Percentiles rank a stretch among this genome's conserved stretches.
phyloP scores from a whole-genome alignment of 805 yeast species.

The Candida schatavii region DNA sequence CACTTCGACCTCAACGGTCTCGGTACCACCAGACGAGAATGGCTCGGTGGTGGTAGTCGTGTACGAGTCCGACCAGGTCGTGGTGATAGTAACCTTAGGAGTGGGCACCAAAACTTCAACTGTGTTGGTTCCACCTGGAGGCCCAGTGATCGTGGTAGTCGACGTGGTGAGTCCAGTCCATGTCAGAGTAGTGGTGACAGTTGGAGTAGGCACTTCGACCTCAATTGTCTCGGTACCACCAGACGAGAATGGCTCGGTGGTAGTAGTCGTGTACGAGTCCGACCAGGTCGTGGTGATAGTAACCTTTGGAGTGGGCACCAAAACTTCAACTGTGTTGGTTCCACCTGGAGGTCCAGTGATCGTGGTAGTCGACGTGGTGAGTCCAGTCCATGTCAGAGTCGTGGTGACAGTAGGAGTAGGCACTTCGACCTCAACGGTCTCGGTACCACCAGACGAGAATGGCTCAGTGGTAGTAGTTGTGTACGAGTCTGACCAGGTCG shows the following conservation, averaged over 20 bases:
- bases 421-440: slow-evolving; percentile 20
- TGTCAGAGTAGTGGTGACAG: background rate
- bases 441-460: slow-evolving; percentile 10
- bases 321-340: slow-evolving; percentile 4
- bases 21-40: slow-evolving; percentile 6
- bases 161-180: background rate
- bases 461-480: slow-evolving; percentile 16
- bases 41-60: slow-evolving; percentile 11
- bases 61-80: slow-evolving; percentile 10
- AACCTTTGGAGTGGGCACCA: slow-evolving; percentile 3
- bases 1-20: slow-evolving; percentile 11
- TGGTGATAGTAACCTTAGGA: slow-evolving; percentile 3
- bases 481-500: slow-evolving; percentile 10
- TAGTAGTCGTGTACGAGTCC: slow-evolving; percentile 11
- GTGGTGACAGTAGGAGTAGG: slow-evolving; percentile 17
- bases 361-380: slow-evolving; percentile 7
- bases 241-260: slow-evolving; percentile 7
- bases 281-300: slow-evolving; percentile 11
- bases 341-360: slow-evolving; percentile 1
- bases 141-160: slow-evolving; percentile 1
- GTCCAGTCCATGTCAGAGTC: slow-evolving; percentile 14
- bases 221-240: slow-evolving; percentile 7
- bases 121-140: slow-evolving; percentile 3
- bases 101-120: background rate
- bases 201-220: slow-evolving; percentile 6